Evolutionary conservation across 2,329 filamentous ascomycete species (phyloP), one percentile per base, ranked within the genome.

Genomic region (Hysterium pulicare): DNA sequence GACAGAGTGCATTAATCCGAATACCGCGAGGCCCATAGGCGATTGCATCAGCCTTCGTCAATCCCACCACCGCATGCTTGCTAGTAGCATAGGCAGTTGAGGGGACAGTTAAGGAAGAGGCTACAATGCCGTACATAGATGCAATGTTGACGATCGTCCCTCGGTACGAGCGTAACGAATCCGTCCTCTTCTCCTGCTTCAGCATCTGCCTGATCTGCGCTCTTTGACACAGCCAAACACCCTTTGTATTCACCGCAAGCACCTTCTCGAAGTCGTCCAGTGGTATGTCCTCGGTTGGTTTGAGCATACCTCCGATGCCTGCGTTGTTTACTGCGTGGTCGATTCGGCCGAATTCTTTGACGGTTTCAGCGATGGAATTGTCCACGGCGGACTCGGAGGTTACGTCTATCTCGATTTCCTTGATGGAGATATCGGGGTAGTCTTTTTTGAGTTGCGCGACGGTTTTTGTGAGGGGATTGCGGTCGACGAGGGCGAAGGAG

Each of bases 1-100:
- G 79, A 42, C 79, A 81, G n/a, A 82, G 73, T 2, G 77, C 77
- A 52, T 83, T 83, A 58, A 83, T 76, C 37, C 78, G 73, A 43
- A 82, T 79, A 3, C 71, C 72, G 37, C 68, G 54, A 3, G 66
- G 53, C 1, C 72, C 74, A 60, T 81, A 82, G 1, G 69, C 67
- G 37, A 73, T 70, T 2, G 74, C 78, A 48, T 82, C 78, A 2
- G 71, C 71, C 53, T 69, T 74, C 7, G 76, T 79, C 34, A 83
- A 62, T 0, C 76, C 76, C 38, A 79, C 51, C 4, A 78, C 71
- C 51, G 71, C 77, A 54, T 79, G 76, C 58, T 81, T 81, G 34
- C 72, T 68, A 0, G 75, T 66, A 3, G 70, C 55, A 52, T 81
- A 81, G 15, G 75, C 70, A 2, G 69, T 73, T 13, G 71, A 65